These are phyloP conservation scores for Candida piceae DNA, from an alignment of 805 yeast genomes.

Conservation along the genomic window DNA sequence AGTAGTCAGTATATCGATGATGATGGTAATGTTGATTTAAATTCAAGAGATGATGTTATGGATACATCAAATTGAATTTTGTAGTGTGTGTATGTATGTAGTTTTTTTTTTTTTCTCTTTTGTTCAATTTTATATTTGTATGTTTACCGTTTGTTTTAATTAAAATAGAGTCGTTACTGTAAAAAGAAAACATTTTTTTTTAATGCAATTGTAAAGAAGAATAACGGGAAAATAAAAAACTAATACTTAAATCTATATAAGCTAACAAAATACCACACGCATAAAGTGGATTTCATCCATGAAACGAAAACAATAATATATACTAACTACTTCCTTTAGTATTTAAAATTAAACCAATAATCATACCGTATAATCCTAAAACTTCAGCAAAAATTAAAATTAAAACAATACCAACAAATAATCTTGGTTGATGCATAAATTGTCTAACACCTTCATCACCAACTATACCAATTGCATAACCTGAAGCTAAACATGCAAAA, in stretches of 20 bases:
- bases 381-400: constrained; percentile 98
- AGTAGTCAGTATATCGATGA: constrained; percentile 66
- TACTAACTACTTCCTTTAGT: constrained; percentile 74
- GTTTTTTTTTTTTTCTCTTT: too few species aligned
- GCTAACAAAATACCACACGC: too few species aligned
- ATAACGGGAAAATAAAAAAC: too few species aligned
- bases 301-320: too few species aligned
- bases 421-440: constrained; percentile 94
- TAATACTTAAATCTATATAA: too few species aligned
- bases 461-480: constrained; percentile 97
- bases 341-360: constrained; percentile 86
- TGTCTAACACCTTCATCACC: constrained; percentile 99
- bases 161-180: neutral
- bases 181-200: neutral
- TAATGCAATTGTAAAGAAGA: neutral
- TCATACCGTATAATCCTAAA: constrained; percentile 93
- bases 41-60: constrained; percentile 34
- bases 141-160: too few species aligned
- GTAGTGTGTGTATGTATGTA: too few species aligned
- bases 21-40: constrained; percentile 63
- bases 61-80: constrained; percentile 22
- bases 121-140: too few species aligned
- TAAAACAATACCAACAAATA: constrained; percentile 95
- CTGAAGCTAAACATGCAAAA: constrained; percentile 92
- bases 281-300: too few species aligned